phyloP scores from a whole-genome alignment of 2,329 filamentous ascomycete genomes.

The Penicillium fuscoglaucum region DNA sequence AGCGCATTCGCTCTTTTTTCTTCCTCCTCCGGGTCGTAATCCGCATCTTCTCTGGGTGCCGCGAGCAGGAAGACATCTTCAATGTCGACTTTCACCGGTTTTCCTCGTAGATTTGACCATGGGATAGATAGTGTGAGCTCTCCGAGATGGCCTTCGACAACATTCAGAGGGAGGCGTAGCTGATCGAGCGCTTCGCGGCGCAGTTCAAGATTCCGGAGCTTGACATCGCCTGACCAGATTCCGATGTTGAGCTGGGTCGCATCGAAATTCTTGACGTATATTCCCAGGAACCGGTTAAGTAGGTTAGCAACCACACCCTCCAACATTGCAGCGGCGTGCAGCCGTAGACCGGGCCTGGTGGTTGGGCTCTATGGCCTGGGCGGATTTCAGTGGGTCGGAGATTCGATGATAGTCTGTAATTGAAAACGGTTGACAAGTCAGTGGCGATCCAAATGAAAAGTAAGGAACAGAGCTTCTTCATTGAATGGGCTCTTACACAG shows the following conservation, averaged over 20 bases:
- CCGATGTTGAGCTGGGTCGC: conserved; percentile 96
- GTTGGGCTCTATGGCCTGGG: conserved; percentile 18
- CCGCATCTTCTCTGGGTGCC: conserved; percentile 90
- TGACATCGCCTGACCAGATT: conserved; percentile 98
- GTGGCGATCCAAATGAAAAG: neutral
- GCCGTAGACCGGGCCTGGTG: conserved; percentile 73
- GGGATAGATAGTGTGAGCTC: conserved; percentile 90
- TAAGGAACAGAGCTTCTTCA: neutral
- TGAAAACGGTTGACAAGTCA: conserved; percentile 15
- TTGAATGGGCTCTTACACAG: conserved; percentile 7
- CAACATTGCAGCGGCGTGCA: conserved; percentile 71
- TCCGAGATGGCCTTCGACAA: conserved; percentile 91
- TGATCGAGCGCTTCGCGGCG: conserved; percentile 95
- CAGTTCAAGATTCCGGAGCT: conserved; percentile 87
- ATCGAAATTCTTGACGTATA: conserved; percentile 99
- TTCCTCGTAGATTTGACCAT: conserved; percentile 94
- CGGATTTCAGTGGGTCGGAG: conserved; percentile 14
- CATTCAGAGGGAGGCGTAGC: conserved; percentile 92
- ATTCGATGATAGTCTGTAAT: conserved; percentile 13
- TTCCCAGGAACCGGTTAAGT: conserved; percentile 98
- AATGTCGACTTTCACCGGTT: conserved; percentile 91
- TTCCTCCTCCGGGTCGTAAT: conserved; percentile 92
- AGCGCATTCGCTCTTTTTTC: conserved; percentile 80
- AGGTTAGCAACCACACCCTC: conserved; percentile 95
- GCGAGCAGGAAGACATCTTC: conserved; percentile 96